Evolutionary conservation across 129 eudicot species (phyloP).

Genomic region (Flaveria ramosissima): DNA sequence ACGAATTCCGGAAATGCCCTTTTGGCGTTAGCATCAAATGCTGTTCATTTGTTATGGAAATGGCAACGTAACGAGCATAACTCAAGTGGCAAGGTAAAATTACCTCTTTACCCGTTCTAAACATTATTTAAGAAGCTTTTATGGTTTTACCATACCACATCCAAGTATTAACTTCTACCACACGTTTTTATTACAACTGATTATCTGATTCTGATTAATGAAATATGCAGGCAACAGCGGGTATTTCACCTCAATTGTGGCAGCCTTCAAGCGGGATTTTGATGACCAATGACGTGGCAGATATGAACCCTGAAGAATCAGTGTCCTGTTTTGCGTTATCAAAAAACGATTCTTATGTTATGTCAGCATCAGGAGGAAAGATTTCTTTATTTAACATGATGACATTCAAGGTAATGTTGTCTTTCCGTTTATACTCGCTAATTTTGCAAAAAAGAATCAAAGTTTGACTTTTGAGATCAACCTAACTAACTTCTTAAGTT

Average conservation of each 20-base stretch:
- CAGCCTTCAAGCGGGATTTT: constrained; percentile 93
- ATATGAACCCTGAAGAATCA: constrained; percentile 80
- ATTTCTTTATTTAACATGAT: constrained; percentile 93
- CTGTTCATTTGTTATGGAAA: constrained; percentile 89
- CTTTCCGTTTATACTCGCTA: neutral
- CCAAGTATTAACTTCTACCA: neutral
- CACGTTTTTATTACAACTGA: neutral
- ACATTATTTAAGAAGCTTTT: too few species aligned
- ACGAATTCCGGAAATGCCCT: constrained; percentile 89
- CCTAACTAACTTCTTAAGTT: constrained; percentile 8
- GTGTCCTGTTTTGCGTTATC: constrained; percentile 96
- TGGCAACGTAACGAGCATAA: constrained; percentile 91
- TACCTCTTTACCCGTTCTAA: too few species aligned
- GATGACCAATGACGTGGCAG: constrained; percentile 83
- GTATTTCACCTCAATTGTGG: constrained; percentile 83
- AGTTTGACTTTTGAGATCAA: neutral
- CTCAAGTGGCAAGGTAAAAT: constrained; percentile 71
- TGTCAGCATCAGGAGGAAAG: constrained; percentile 99
- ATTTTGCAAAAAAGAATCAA: neutral
- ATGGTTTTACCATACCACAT: neutral
- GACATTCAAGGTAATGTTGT: constrained; percentile 83
- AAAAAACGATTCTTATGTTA: constrained; percentile 90
- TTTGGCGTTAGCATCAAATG: constrained; percentile 89
- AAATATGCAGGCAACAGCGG: constrained; percentile 72
- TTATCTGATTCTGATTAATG: neutral